Conservation (phyloP, 202 grass and related monocot species). For the Eragrostis tef region DNA sequence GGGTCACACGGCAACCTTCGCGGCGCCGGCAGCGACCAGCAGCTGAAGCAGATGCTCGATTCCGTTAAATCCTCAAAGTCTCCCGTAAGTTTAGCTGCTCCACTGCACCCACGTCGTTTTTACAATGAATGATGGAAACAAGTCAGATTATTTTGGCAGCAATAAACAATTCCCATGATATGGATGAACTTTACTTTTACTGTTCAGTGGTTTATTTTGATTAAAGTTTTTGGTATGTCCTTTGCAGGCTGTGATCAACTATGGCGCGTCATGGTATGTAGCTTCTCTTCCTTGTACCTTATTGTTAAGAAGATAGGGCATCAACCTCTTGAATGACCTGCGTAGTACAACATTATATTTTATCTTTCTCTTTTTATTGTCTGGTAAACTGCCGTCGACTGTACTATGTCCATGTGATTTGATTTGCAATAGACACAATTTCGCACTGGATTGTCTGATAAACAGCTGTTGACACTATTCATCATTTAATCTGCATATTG, state of each 20-base stretch:
- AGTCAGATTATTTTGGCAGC: background rate
- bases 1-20: conserved; percentile 54
- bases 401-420: background rate
- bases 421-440: background rate
- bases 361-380: background rate
- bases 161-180: background rate
- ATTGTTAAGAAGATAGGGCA: too few relatives aligned
- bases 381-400: background rate
- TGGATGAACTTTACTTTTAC: background rate
- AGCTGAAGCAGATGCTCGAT: conserved; percentile 65
- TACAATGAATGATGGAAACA: background rate
- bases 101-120: background rate
- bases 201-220: conserved; percentile 2
- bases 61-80: conserved; percentile 69
- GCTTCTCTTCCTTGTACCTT: conserved; percentile 10
- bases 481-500: background rate
- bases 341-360: background rate
- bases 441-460: background rate
- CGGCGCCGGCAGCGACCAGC: conserved; percentile 55
- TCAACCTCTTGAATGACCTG: background rate
- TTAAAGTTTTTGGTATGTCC: conserved; percentile 23
- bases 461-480: background rate
- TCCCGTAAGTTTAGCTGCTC: conserved; percentile 47
- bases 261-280: conserved; percentile 87
- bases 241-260: conserved; percentile 76